A percentile compares a stretch with the other conserved stretches of the same genome.
These are phyloP conservation scores for Coprinellus aureogranulatus DNA, from an alignment of 768 basidiomycete genomes.

Conservation along the genomic window DNA sequence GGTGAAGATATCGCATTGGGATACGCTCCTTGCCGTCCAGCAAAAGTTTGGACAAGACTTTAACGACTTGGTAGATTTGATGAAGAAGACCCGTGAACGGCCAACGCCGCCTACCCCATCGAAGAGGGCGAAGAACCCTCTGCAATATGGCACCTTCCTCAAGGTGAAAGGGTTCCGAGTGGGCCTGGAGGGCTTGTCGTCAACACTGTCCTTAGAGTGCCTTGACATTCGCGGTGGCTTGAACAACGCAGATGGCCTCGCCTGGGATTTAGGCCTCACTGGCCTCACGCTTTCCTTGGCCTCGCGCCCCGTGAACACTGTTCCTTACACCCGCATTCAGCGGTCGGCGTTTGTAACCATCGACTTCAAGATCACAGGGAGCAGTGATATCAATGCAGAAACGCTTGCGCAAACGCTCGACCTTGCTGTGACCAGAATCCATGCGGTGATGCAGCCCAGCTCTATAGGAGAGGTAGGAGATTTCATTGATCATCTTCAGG, in stretches of 20 bases:
- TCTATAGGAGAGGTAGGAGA: conserved; percentile 90
- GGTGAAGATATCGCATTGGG: conserved; percentile 81
- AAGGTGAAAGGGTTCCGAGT: conserved; percentile 81
- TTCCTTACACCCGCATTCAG: conserved; percentile 55
- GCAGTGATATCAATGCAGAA: conserved; percentile 19
- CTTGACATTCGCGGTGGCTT: conserved; percentile 67
- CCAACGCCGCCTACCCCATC: conserved; percentile 5
- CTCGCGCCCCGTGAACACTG: conserved; percentile 44
- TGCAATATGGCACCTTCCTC: conserved; percentile 49
- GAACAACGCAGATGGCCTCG: conserved; percentile 41
- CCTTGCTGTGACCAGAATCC: conserved; percentile 67
- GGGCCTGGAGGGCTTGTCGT: conserved; percentile 71
- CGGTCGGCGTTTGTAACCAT: conserved; percentile 82
- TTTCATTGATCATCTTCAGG: conserved; percentile 83
- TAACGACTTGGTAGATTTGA: conserved; percentile 68
- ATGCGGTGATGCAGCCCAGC: conserved; percentile 92
- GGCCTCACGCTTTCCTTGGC: conserved; percentile 85
- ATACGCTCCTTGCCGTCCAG: conserved; percentile 78
- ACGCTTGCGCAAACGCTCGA: conserved; percentile 39
- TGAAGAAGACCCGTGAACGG: conserved; percentile 56
- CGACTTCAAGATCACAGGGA: conserved; percentile 56
- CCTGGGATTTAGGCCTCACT: conserved; percentile 69
- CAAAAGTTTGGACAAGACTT: conserved; percentile 90
- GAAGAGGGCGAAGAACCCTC: background rate
- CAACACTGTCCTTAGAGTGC: conserved; percentile 74